These are phyloP conservation scores for Brasenia schreberi DNA, from an alignment of 164 flowering plant species.

Conservation along the genomic window DNA sequence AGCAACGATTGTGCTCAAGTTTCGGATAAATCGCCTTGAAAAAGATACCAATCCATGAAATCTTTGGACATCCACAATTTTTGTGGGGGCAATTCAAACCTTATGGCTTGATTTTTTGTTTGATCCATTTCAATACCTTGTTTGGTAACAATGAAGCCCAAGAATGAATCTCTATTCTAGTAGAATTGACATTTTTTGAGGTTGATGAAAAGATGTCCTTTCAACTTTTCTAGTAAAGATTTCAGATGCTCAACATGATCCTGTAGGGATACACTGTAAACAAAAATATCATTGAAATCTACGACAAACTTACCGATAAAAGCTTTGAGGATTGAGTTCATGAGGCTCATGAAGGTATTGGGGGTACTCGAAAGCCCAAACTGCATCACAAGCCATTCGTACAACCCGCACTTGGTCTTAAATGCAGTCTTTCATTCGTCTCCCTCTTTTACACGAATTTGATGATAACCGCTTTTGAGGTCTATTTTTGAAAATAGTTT, in stretches of 20 bases:
- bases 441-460: neutral
- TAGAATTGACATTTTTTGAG: neutral
- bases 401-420: neutral
- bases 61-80: neutral
- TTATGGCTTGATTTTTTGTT: neutral
- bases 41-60: neutral
- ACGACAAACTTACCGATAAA: slow-evolving; percentile 1
- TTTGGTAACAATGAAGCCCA: neutral
- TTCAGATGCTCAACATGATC: neutral
- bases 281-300: neutral
- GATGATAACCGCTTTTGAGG: slow-evolving; percentile 1
- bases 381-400: slow-evolving; percentile 2
- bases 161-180: neutral
- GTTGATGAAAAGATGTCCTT: neutral
- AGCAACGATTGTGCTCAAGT: neutral
- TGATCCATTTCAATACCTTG: neutral
- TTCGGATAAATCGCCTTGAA: neutral
- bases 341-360: slow-evolving; percentile 1
- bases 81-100: neutral
- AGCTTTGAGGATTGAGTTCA: neutral
- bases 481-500: neutral
- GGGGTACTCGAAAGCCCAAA: slow-evolving; percentile 3
- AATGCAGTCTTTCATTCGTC: slow-evolving; percentile 3
- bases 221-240: neutral
- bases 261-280: neutral